phyloP scores from a whole-genome alignment of 768 basidiomycete species.

The Coprinellus aureogranulatus region DNA sequence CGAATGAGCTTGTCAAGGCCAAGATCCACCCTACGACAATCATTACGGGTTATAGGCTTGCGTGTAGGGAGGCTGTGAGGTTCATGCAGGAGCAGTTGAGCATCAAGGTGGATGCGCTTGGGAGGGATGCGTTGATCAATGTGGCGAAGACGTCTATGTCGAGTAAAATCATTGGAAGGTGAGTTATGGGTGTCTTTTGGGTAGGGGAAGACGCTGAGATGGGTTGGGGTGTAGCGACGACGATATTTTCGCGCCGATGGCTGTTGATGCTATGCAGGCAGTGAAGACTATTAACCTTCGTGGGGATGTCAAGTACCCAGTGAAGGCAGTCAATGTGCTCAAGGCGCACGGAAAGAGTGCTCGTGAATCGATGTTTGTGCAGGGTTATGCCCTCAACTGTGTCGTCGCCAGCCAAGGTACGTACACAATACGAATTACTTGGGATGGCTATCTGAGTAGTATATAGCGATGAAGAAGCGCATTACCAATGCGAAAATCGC shows the following conservation, averaged over 20 bases:
- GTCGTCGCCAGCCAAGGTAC: constrained; percentile 97
- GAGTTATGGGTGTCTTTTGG: constrained; percentile 32
- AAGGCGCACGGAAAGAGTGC: constrained; percentile 98
- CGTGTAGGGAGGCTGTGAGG: constrained; percentile 94
- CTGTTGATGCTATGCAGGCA: constrained; percentile 97
- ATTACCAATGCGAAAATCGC: constrained; percentile 94
- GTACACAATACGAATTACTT: constrained; percentile 13
- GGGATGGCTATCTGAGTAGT: neutral
- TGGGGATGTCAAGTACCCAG: constrained; percentile 97
- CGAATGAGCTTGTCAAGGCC: constrained; percentile 96
- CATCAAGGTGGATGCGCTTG: constrained; percentile 90
- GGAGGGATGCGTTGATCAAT: constrained; percentile 88
- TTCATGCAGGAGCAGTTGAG: constrained; percentile 98
- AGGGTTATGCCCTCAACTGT: constrained; percentile 97
- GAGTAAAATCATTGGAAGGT: constrained; percentile 98
- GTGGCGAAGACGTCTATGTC: constrained; percentile 98
- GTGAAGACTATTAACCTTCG: constrained; percentile 92
- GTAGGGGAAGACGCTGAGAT: neutral
- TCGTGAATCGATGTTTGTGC: constrained; percentile 90
- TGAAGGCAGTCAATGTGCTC: constrained; percentile 97
- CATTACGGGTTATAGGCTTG: constrained; percentile 96
- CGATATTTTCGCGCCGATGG: constrained; percentile 97
- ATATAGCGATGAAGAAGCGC: constrained; percentile 92
- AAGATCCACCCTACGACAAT: constrained; percentile 99
- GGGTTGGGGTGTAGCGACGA: constrained; percentile 66